Evolutionary conservation across 495 filamentous ascomycete species (phyloP), one percentile per base, ranked within the genome.

Genomic region (Annulohypoxylon moriforme): DNA sequence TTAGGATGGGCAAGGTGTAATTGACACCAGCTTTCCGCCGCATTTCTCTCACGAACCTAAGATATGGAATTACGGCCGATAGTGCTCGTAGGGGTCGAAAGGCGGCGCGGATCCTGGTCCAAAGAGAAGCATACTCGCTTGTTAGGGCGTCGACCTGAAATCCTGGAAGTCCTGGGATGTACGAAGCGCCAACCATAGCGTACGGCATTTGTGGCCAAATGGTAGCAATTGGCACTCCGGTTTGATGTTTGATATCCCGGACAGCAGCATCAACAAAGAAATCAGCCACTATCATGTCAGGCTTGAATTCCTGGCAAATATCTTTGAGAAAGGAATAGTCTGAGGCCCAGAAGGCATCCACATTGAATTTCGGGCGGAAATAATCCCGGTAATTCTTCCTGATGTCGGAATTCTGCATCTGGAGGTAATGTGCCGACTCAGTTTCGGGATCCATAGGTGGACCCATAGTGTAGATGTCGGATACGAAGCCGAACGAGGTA

Each of bases 141-240:
- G 75, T 81, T 16, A 80, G 47, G 1, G 71, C 76, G 6, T 79
- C 75, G 3, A 81, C 47, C 64, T 82, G 82, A 38, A 80, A 77
- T 29, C 80, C 78, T 0, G 80, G 78, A 4, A 77, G 65, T n/a
- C 81, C 81, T 13, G 78, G 81, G 46, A 82, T 81, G 27, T 81
- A 81, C 11, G 72, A 55, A 22, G 73, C 78, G 2, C 76, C 69
- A 16, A 79, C 34, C 77, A 79, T 80, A 1, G 78, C 68, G 33
- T 65, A 73, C 1, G 82, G 81, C 80, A 79, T 80, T 29, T 78
- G 75, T 1, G 81, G 81, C 74, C 72, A 80, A 7, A 81, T 64
- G 27, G 77, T 74, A 27, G 79, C 77, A 36, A 84, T 69, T 4
- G 81, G 80, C 11, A 81, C 27, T 5, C 73, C 56, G 55, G 76